Evolutionary conservation across 116 monocot genomes (phyloP).

Genomic region (Iris pallida): DNA sequence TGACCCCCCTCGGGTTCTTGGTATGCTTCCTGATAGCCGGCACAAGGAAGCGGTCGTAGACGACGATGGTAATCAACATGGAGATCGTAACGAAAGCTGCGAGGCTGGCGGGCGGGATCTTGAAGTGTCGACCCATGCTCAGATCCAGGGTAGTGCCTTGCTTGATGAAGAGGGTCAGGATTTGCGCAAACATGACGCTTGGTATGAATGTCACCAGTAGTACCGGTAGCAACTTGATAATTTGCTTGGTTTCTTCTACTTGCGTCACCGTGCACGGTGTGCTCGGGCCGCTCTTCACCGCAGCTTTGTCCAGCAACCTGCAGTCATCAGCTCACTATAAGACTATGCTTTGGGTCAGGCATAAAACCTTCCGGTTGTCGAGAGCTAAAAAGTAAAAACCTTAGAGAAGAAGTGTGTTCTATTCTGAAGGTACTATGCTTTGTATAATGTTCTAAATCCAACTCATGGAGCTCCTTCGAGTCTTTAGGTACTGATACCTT

Average conservation of each 20-base stretch:
- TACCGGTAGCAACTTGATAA: conserved; percentile 30
- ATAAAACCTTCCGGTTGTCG: too few relatives aligned
- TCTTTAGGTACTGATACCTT: too few relatives aligned
- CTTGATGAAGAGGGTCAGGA: conserved; percentile 32
- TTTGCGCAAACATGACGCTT: conserved; percentile 27
- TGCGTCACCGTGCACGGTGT: conserved; percentile 11
- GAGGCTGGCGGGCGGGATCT: conserved; percentile 24
- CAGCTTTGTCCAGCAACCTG: conserved; percentile 25
- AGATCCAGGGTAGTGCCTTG: conserved; percentile 18
- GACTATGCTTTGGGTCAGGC: too few relatives aligned
- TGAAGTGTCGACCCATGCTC: conserved; percentile 18
- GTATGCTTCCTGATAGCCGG: conserved; percentile 10
- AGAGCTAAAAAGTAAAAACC: too few relatives aligned
- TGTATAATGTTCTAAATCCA: too few relatives aligned
- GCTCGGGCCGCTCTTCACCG: conserved; percentile 1
- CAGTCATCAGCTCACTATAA: too few relatives aligned
- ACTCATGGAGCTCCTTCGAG: too few relatives aligned
- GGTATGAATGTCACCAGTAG: conserved; percentile 23
- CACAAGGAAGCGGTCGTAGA: conserved; percentile 19
- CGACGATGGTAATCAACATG: conserved; percentile 12
- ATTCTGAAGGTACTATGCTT: too few relatives aligned
- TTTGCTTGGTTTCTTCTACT: conserved; percentile 30
- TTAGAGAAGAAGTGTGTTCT: too few relatives aligned
- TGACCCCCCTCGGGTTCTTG: conserved; percentile 15
- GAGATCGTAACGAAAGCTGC: conserved; percentile 9